Evolutionary conservation across 495 filamentous ascomycete species (phyloP), one percentile per base, ranked within the genome.

Genomic region (Amphirosellinia nigrospora): DNA sequence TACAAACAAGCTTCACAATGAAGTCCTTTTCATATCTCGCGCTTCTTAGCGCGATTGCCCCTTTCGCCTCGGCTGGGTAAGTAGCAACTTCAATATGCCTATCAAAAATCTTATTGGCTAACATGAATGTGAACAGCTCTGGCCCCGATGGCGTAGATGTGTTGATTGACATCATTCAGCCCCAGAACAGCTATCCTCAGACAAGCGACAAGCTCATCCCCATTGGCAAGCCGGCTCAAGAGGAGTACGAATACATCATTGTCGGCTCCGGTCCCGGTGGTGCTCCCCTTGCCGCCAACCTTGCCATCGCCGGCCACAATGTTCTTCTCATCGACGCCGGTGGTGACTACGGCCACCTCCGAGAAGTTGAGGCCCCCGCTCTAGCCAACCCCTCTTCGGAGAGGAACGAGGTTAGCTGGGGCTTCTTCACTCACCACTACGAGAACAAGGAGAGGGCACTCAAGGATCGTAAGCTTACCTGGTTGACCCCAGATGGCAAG

Each of bases 201-300:
- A 71, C 69, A 3, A 66, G 69, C 39, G 38, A 64, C 38, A 13
- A 52, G 4, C 23, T 70, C 6, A 5, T 70, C 26, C 23, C 34
- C 1, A 39, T 58, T 28, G 59, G 46, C 11, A 63, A 63, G 60
- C 68, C 68, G 2, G 59, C 68, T 36, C 16, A 74, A 8, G 65
- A 72, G 41, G 64, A 71, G 15, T 90, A 90, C 73, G 89, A 91
- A 56, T 91, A 90, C 74, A 81, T 91, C 41, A 81, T 91, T 10
- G 84, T 91, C 3, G 89, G 89, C n/a, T 87, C 84, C 45, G 89
- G 89, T 16, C 83, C 89, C 6, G 88, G 89, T 15, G 89, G 89
- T 16, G 86, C 86, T 16, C 88, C 87, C 1, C 75, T 91, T 8
- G 89, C 89, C 8, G 85, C 87, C 21, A 82, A 85, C 13, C 83